Percentiles rank a stretch among this genome's conserved stretches.
Conservation (phyloP, 257 asterid genomes). For the Fraxinus pennsylvanica region DNA sequence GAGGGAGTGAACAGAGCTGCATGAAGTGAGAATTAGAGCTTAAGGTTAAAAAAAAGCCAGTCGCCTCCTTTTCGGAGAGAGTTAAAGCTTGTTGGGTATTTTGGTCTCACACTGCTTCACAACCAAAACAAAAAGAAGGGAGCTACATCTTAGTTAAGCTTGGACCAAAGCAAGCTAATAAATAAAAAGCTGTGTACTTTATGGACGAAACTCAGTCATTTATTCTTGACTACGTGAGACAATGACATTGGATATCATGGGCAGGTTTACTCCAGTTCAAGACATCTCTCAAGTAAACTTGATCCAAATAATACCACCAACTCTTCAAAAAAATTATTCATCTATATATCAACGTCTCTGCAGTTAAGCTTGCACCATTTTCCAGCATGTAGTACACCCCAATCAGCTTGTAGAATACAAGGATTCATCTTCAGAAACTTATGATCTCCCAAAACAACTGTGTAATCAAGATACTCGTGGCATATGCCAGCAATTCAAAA, state of each 20-base stretch:
- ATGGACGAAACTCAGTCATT: background rate
- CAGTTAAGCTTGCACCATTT: slow-evolving; percentile 2
- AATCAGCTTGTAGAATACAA: slow-evolving; percentile 14
- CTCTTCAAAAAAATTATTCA: background rate
- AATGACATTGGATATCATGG: background rate
- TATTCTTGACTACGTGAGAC: background rate
- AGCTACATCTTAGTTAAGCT: no score
- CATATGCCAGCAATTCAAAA: background rate
- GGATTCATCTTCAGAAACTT: slow-evolving; percentile 13
- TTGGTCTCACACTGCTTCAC: no score
- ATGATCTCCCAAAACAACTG: slow-evolving; percentile 6
- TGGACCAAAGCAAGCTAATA: no score
- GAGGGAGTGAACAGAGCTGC: no score
- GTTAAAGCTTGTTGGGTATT: no score
- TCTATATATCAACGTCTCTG: background rate
- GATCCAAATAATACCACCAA: background rate
- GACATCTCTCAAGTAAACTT: background rate
- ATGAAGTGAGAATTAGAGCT: no score
- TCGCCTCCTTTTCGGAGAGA: no score
- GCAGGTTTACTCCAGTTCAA: background rate
- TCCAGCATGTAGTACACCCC: background rate
- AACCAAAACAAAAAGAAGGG: no score
- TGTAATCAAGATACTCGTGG: background rate
- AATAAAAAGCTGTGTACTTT: background rate
- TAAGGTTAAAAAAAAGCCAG: no score